Evolutionary conservation across 2,329 filamentous ascomycete genomes (phyloP), one percentile per base, ranked within the genome.

Genomic region (Nannizzia gypsea): DNA sequence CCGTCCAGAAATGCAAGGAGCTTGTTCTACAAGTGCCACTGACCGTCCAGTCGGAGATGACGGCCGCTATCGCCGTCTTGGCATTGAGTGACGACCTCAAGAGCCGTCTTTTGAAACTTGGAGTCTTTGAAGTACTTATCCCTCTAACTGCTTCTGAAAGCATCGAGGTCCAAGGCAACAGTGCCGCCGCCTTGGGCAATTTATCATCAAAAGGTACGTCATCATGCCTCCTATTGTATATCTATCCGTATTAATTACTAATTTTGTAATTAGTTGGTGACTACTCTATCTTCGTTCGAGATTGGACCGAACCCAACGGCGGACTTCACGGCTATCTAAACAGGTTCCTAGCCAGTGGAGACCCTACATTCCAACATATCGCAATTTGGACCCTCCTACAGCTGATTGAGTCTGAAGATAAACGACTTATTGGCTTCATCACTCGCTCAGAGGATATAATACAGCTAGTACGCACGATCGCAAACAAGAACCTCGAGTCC

Each of bases 31-130:
- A 95, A 60, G 93, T 97, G 2, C 90, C 93, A 0, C 81, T 97
- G 56, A 92, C 89, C 42, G 93, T 99, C 1, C 93, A 99, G 72
- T 96, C 91, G 1, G 93, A 99, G 74, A 99, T 99, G 93, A 99
- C 93, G 3, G 93, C 93, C n/a, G 93, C 93, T 1, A 96, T 99
- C 73, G 93, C 93, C 40, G 93, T 99, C 13, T 81, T 99, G 64
- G 93, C 93, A 17, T 78, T 99, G 57, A 96, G 92, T 67, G 93
- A 99, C 68, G 93, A 99, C 64, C 81, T 99, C 61, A 99, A 99
- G 76, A 84, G 88, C 3, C 89, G 95, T 70, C 81, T 99, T 11
- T 78, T 99, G 59, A 91, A 89, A 63, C 81, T 97, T 1, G 93
- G 92, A 22, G 92, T 99, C 0, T 97, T 97, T 69, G 93, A 96